Percentiles rank a stretch among this genome's conserved stretches.
Conservation (phyloP, 2,329 filamentous ascomycete species). For the Chrysoporthe austroafricana region DNA sequence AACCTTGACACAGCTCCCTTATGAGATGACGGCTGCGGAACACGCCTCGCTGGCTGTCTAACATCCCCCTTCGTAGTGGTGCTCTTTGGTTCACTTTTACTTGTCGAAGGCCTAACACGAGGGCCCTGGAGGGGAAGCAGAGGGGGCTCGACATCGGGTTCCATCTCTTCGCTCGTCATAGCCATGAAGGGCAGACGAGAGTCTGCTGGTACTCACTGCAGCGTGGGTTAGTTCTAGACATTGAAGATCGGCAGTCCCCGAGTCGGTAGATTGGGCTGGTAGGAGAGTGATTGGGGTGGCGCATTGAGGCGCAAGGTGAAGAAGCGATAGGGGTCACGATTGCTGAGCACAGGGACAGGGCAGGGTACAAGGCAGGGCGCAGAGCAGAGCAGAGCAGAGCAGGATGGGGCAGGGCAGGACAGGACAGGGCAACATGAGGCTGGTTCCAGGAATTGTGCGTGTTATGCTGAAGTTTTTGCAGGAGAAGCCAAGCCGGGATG, state of each 20-base stretch:
- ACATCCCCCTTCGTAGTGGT: conserved; percentile 9
- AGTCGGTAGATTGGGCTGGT: neutral
- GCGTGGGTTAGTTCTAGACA: conserved; percentile 22
- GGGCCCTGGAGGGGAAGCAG: conserved; percentile 26
- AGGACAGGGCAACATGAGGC: neutral
- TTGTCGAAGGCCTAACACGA: conserved; percentile 16
- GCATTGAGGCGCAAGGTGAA: conserved; percentile 13
- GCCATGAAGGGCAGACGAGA: conserved; percentile 27
- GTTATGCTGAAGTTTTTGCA: neutral
- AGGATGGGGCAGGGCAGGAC: conserved; percentile 3
- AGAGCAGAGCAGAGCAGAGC: too few species aligned
- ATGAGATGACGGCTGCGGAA: conserved; percentile 7
- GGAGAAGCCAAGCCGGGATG: conserved; percentile 1
- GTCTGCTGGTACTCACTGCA: conserved; percentile 29
- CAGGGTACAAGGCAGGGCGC: conserved; percentile 1
- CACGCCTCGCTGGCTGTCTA: conserved; percentile 16
- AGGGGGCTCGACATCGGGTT: conserved; percentile 26
- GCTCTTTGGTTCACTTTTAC: conserved; percentile 4
- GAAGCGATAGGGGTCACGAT: conserved; percentile 9
- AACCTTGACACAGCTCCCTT: conserved; percentile 21
- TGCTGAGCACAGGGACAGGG: neutral
- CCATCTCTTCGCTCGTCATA: conserved; percentile 30
- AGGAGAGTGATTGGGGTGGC: conserved; percentile 12
- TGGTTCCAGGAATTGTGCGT: conserved; percentile 1
- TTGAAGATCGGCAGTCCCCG: neutral